Percentiles rank a stretch among this genome's conserved stretches.
phyloP scores from a whole-genome alignment of 768 basidiomycete species.

The Ephemerocybe angulata region DNA sequence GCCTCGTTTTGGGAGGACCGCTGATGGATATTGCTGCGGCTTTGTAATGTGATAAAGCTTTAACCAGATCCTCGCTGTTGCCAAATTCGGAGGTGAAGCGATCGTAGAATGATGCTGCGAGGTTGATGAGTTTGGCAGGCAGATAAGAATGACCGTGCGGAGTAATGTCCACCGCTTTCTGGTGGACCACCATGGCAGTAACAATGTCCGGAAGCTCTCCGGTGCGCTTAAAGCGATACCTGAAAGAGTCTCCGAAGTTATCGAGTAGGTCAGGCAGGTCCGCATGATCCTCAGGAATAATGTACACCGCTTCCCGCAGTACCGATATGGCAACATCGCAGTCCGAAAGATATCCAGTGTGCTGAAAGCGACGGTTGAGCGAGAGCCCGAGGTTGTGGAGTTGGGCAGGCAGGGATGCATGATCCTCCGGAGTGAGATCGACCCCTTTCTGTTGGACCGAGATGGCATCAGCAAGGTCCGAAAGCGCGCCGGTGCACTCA shows the following conservation, averaged over 20 bases:
- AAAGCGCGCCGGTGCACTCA: no score
- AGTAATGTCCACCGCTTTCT: background rate
- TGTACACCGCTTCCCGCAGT: background rate
- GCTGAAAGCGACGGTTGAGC: background rate
- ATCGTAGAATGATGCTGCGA: conserved; percentile 1
- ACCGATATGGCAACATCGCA: background rate
- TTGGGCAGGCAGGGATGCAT: background rate
- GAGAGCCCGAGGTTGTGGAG: background rate
- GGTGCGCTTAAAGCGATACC: background rate
- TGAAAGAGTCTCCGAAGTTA: background rate
- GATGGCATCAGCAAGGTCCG: background rate
- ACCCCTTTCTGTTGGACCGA: background rate
- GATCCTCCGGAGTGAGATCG: background rate
- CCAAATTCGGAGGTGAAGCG: background rate
- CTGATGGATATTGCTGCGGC: no score
- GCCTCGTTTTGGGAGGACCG: no score
- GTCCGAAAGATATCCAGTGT: background rate
- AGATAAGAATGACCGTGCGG: background rate
- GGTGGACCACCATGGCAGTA: background rate
- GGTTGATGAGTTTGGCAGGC: background rate
- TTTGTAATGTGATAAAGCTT: background rate
- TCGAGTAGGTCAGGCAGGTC: no score
- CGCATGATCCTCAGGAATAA: no score
- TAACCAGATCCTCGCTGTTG: background rate
- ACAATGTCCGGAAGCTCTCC: background rate